Evolutionary conservation across 2,329 filamentous ascomycete species (phyloP), one percentile per base, ranked within the genome.

Genomic region (Alternaria sp.): DNA sequence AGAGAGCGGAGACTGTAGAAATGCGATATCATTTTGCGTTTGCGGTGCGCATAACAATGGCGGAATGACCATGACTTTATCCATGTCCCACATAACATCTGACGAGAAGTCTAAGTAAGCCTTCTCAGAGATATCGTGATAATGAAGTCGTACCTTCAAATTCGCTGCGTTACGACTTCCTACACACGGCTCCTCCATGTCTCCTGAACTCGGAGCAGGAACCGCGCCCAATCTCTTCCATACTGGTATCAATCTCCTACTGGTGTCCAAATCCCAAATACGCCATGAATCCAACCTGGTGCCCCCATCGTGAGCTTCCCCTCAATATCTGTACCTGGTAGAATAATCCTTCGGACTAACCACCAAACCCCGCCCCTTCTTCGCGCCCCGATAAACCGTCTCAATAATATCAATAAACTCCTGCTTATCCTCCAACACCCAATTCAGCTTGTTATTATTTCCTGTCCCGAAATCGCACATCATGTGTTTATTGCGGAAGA

Each of bases 401-500:
- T 99, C 96, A 77, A 98, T 90, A 70, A 99, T 99, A 82, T 99
- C 96, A 75, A 99, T 97, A 75, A 99, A 85, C 83, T 99, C 96
- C 81, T 98, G 95, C 83, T 99, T 98, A 78, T 99, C 95, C 82
- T 98, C 94, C 57, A 97, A 85, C 51, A 97, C 93, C 90, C 93
- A 97, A 79, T 97, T 97, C 71, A 97, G 85, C 81, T 98, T 98
- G 81, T 99, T 99, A 82, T 99, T 99, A 83, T 99, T 97, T 69
- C 96, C 96, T 2, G 96, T 99, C 8, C 76, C 95, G 72, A 97
- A 93, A 87, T 98, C 95, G 80, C 92, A 93, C 92, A 96, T 97
- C 89, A 98, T 98, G 82, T 97, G 93, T 81, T 99, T 99, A 80
- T 99, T 99, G 66, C 95, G 89, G 85, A 94, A 97, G 86, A 97